Percentiles rank a stretch among this genome's conserved stretches.
These are phyloP conservation scores for Dactylellina drechsleri DNA, from an alignment of 2,329 filamentous ascomycete species.

Conservation along the genomic window DNA sequence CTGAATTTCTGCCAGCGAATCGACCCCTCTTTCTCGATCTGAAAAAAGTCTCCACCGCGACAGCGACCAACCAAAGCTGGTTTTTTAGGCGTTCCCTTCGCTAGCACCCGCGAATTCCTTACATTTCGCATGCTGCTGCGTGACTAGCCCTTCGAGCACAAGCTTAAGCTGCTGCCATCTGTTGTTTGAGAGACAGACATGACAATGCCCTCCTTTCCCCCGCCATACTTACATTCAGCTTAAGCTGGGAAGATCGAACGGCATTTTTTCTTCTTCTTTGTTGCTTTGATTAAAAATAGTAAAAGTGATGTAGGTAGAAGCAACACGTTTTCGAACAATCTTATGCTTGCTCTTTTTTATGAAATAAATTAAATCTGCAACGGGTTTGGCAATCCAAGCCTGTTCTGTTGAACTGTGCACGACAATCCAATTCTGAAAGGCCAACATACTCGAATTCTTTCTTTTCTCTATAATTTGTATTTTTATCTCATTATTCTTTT, in stretches of 20 bases:
- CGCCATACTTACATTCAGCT: not conserved
- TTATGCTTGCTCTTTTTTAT: not conserved
- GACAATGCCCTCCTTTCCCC: not conserved
- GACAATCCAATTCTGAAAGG: constrained; percentile 18
- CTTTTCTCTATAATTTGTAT: constrained; percentile 10
- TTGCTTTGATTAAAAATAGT: constrained; percentile 50
- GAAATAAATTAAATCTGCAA: not conserved
- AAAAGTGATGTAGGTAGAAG: constrained; percentile 2
- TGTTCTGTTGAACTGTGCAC: constrained; percentile 8
- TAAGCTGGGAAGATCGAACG: constrained; percentile 29
- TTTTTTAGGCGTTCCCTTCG: constrained; percentile 27
- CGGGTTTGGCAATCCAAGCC: constrained; percentile 17
- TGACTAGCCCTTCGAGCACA: constrained; percentile 44
- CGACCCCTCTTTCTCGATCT: constrained; percentile 47
- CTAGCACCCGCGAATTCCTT: constrained; percentile 53
- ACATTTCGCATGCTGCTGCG: constrained; percentile 51
- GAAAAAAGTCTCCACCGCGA: constrained; percentile 41
- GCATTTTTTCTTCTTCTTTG: not conserved
- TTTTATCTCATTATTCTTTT: constrained; percentile 4
- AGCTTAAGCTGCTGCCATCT: constrained; percentile 35
- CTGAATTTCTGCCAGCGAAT: constrained; percentile 45
- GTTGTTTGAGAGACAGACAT: constrained; percentile 29
- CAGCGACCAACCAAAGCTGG: constrained; percentile 38
- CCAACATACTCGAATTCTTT: constrained; percentile 27
- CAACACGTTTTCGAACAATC: constrained; percentile 1